Evolutionary conservation across 1,284 basidiomycete species (phyloP).

Genomic region (Irpex rosettiformis): DNA sequence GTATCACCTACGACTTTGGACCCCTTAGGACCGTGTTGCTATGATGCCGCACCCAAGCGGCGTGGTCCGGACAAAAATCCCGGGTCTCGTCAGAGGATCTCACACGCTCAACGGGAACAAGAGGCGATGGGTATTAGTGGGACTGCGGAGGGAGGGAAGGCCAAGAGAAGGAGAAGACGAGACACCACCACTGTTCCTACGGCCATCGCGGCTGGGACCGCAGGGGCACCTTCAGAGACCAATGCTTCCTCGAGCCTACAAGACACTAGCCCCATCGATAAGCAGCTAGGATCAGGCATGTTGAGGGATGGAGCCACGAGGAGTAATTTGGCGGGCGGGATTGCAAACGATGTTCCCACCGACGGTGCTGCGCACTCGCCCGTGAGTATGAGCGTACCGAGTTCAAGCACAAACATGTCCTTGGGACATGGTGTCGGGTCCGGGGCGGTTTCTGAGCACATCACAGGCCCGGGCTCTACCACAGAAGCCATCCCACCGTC

Average conservation of each 20-base stretch:
- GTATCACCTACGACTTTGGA: conserved; percentile 3
- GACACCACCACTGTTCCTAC: conserved; percentile 13
- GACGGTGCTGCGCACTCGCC: conserved; percentile 1
- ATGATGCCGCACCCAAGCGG: conserved; percentile 68
- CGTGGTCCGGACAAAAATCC: conserved; percentile 74
- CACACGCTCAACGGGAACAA: conserved; percentile 8
- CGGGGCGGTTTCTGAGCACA: not conserved
- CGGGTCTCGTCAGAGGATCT: conserved; percentile 61
- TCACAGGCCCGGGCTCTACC: not conserved
- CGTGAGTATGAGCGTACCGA: not conserved
- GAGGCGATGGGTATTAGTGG: not conserved
- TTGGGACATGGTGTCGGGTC: not conserved
- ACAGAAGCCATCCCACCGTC: not conserved
- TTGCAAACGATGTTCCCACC: not conserved
- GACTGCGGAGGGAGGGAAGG: conserved; percentile 19
- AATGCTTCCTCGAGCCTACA: not conserved
- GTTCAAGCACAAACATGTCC: not conserved
- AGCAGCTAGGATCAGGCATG: not conserved
- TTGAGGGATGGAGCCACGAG: not conserved
- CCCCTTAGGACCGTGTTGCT: conserved; percentile 28
- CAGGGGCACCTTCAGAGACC: not conserved
- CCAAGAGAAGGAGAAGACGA: conserved; percentile 23
- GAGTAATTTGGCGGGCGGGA: not conserved
- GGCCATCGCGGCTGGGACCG: not conserved
- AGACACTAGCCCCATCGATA: not conserved